Conservation (phyloP, 768 basidiomycete species). For the Boletus tylopilopsis region DNA sequence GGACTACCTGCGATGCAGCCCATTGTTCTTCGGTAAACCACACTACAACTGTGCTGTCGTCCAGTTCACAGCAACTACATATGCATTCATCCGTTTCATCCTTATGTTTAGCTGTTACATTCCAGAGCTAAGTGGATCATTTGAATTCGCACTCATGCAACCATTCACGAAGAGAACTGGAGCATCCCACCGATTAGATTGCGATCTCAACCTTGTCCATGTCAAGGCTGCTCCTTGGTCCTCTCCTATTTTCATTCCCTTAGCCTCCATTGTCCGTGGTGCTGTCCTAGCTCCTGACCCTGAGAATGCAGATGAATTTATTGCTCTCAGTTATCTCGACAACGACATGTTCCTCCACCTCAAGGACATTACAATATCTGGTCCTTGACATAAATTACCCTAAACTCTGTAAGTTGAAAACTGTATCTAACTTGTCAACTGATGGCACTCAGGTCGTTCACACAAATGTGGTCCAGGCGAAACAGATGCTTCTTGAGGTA, state of each 20-base stretch:
- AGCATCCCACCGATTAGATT: background rate
- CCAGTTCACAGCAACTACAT: background rate
- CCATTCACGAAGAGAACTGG: slow-evolving; percentile 1
- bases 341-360: too few relatives aligned
- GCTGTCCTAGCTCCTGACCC: background rate
- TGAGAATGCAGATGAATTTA: background rate
- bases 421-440: too few relatives aligned
- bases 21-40: slow-evolving; percentile 23
- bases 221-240: background rate
- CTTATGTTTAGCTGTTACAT: slow-evolving; percentile 23
- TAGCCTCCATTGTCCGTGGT: background rate
- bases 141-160: slow-evolving; percentile 20
- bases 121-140: background rate
- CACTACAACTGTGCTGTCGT: slow-evolving; percentile 29
- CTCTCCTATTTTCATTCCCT: background rate
- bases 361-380: too few relatives aligned
- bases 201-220: background rate
- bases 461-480: too few relatives aligned
- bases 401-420: too few relatives aligned
- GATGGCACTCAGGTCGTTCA: too few relatives aligned
- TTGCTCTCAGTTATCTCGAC: background rate
- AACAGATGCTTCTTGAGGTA: too few relatives aligned
- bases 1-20: slow-evolving; percentile 31
- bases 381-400: too few relatives aligned
- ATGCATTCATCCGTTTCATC: slow-evolving; percentile 16